Percentiles rank a stretch among this genome's conserved stretches.
Conservation (phyloP, 2,329 filamentous ascomycete species). For the Coniochaeta pulveracea region DNA sequence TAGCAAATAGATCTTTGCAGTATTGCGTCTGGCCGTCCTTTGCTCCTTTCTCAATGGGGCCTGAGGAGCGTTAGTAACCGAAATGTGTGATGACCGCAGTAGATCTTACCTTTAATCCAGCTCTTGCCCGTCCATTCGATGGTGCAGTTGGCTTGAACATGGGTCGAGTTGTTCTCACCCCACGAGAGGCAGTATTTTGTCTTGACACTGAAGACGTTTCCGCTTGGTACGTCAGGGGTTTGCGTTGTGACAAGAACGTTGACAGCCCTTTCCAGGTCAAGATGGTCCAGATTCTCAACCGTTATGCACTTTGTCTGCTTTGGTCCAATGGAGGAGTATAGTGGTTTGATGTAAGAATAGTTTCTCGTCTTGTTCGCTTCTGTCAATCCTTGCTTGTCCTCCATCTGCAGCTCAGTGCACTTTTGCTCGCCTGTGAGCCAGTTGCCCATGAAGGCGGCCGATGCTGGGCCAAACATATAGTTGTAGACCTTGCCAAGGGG, state of each 20-base stretch:
- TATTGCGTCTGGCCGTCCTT: slow-evolving; percentile 81
- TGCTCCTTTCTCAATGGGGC: slow-evolving; percentile 90
- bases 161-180: slow-evolving; percentile 77
- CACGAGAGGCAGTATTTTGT: slow-evolving; percentile 92
- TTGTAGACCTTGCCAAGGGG: slow-evolving; percentile 88
- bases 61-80: slow-evolving; percentile 29
- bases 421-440: slow-evolving; percentile 85
- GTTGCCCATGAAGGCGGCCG: slow-evolving; percentile 71
- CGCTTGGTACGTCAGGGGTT: slow-evolving; percentile 89
- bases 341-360: slow-evolving; percentile 85
- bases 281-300: slow-evolving; percentile 68
- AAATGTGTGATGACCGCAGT: neutral
- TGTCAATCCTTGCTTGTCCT: slow-evolving; percentile 69
- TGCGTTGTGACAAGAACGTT: slow-evolving; percentile 75
- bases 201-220: slow-evolving; percentile 83
- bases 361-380: slow-evolving; percentile 63
- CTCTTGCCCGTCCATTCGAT: slow-evolving; percentile 97
- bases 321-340: slow-evolving; percentile 75
- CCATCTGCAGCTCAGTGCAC: slow-evolving; percentile 74
- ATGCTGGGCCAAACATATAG: slow-evolving; percentile 74
- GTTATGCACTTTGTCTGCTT: slow-evolving; percentile 92
- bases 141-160: slow-evolving; percentile 76
- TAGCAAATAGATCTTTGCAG: slow-evolving; percentile 66
- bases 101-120: slow-evolving; percentile 78
- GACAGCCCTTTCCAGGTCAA: slow-evolving; percentile 81